phyloP scores from a whole-genome alignment of 768 basidiomycete species.

The Phallus indusiatus region DNA sequence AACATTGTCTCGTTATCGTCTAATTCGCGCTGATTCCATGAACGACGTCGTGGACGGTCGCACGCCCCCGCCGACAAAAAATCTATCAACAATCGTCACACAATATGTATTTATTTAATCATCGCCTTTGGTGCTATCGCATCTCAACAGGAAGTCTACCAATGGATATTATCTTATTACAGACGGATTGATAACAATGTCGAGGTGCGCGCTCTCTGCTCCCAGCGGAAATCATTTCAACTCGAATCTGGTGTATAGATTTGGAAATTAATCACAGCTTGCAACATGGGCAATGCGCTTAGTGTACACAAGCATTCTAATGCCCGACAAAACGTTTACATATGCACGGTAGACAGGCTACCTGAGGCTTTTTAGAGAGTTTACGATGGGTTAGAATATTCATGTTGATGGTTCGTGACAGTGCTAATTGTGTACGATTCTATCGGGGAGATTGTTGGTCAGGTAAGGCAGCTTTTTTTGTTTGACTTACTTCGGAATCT shows the following conservation, averaged over 20 bases:
- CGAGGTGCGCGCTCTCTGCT: neutral
- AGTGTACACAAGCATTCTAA: neutral
- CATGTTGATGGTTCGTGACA: too few relatives aligned
- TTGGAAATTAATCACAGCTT: conserved; percentile 28
- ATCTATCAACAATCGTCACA: conserved; percentile 67
- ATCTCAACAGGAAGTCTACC: conserved; percentile 40
- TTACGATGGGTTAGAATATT: conserved; percentile 77
- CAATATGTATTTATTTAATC: conserved; percentile 7
- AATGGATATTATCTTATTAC: conserved; percentile 35
- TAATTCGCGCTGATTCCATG: conserved; percentile 83
- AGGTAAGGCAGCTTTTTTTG: conserved; percentile 38
- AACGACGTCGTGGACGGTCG: conserved; percentile 77
- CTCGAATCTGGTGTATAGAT: conserved; percentile 21
- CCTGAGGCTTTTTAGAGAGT: conserved; percentile 58
- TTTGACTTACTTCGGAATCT: too few relatives aligned
- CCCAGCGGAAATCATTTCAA: neutral
- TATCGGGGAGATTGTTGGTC: conserved; percentile 84
- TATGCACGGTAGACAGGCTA: neutral
- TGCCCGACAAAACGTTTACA: neutral
- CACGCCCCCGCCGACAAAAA: too few relatives aligned
- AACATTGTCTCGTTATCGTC: conserved; percentile 40
- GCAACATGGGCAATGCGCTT: conserved; percentile 2
- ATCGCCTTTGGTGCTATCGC: conserved; percentile 15
- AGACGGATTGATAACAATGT: conserved; percentile 12
- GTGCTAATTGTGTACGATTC: conserved; percentile 54